Percentiles rank a stretch among this genome's conserved stretches.
phyloP scores from a whole-genome alignment of 202 grass and related monocot species.

The Panicum virgatum region DNA sequence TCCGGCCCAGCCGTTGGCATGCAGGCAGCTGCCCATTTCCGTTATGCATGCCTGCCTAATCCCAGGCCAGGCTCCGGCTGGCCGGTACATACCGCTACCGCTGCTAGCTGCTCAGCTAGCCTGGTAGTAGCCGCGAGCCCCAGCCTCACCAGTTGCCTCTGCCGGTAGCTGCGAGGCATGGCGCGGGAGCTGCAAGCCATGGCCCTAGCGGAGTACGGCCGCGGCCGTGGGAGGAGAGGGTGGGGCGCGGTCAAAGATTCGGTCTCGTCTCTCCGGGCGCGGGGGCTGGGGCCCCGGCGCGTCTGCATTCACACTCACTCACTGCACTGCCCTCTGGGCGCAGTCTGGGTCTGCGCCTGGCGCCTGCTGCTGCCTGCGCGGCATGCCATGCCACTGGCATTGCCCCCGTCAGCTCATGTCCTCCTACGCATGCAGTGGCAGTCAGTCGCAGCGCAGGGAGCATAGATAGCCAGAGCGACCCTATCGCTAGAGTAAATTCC shows the following conservation, averaged over 20 bases:
- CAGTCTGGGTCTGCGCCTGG: neutral
- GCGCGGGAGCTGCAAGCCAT: neutral
- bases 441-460: neutral
- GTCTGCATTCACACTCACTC: neutral
- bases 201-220: neutral
- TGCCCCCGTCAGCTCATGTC: conserved; percentile 43
- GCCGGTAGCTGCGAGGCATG: neutral
- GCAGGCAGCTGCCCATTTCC: conserved; percentile 16
- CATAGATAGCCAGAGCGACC: neutral
- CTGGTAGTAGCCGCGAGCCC: neutral
- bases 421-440: conserved; percentile 27
- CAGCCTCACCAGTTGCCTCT: too few species aligned
- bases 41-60: conserved; percentile 22
- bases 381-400: neutral
- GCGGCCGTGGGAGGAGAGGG: neutral
- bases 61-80: neutral
- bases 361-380: neutral
- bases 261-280: conserved; percentile 38
- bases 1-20: neutral
- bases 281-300: neutral
- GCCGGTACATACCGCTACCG: neutral
- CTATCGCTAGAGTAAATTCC: too few species aligned
- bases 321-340: neutral
- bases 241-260: conserved; percentile 55
- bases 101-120: too few species aligned